A percentile compares a stretch with the other conserved stretches of the same genome.
Conservation (phyloP, 768 basidiomycete genomes). For the Hygrocybe coccinea region DNA sequence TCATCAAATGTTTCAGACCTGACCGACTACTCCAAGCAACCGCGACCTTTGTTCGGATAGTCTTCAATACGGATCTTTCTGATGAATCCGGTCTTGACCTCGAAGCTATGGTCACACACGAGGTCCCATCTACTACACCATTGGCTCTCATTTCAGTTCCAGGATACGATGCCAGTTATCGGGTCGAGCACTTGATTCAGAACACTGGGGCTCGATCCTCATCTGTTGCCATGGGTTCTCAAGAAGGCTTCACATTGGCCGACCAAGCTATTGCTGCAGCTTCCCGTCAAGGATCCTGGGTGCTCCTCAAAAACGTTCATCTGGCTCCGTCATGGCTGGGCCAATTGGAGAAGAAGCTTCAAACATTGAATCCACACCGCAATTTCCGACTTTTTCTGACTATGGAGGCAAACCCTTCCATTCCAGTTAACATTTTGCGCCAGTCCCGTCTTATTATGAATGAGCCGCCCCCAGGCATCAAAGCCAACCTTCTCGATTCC, state of each 20-base stretch:
- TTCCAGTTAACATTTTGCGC: constrained; percentile 94
- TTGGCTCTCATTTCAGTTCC: constrained; percentile 88
- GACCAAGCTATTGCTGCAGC: constrained; percentile 94
- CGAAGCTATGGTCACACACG: constrained; percentile 67
- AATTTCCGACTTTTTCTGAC: constrained; percentile 97
- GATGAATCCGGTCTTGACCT: constrained; percentile 72
- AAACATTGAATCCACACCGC: constrained; percentile 82
- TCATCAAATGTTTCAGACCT: constrained; percentile 89
- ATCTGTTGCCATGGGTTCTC: constrained; percentile 96
- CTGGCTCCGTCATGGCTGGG: constrained; percentile 94
- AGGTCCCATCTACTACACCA: constrained; percentile 77
- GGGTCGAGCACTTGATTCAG: constrained; percentile 83
- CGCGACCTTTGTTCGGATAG: constrained; percentile 63
- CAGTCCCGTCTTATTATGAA: constrained; percentile 98
- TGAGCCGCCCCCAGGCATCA: constrained; percentile 94
- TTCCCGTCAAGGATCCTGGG: constrained; percentile 92
- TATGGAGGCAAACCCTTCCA: constrained; percentile 92
- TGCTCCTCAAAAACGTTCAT: constrained; percentile 95
- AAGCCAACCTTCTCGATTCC: constrained; percentile 92
- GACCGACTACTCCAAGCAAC: constrained; percentile 87
- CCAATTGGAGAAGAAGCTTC: constrained; percentile 93
- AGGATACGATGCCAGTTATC: constrained; percentile 97
- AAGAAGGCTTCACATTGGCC: constrained; percentile 93
- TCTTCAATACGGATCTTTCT: constrained; percentile 80
- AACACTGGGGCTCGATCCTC: constrained; percentile 71